Conservation (phyloP, 345 rosid species). For the Orychophragmus violaceus region DNA sequence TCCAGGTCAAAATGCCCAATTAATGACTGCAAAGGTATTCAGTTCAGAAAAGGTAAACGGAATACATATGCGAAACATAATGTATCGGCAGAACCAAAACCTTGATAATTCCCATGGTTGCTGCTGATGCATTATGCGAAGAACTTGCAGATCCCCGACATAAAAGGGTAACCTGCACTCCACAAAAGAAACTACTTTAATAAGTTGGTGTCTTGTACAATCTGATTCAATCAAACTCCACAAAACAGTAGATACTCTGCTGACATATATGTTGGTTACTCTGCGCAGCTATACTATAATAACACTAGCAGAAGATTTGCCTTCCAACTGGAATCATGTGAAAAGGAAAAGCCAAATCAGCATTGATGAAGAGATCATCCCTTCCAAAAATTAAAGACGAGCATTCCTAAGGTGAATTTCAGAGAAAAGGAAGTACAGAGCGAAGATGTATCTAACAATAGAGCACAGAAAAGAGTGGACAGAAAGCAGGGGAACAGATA, state of each 20-base stretch:
- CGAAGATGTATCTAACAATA: constrained; percentile 12
- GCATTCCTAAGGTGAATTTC: constrained; percentile 4
- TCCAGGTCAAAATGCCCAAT: constrained; percentile 99
- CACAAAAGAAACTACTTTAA: constrained; percentile 8
- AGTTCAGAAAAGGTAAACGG: constrained; percentile 20
- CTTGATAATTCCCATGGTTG: constrained; percentile 92
- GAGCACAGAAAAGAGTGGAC: background rate
- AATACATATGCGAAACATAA: background rate
- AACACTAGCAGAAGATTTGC: constrained; percentile 21
- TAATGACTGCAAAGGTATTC: constrained; percentile 69
- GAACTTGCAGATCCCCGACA: constrained; percentile 72
- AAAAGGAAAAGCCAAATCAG: constrained; percentile 17
- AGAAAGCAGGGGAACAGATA: background rate
- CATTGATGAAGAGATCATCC: constrained; percentile 7
- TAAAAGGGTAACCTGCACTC: constrained; percentile 77
- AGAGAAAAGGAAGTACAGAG: background rate
- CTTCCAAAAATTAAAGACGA: background rate
- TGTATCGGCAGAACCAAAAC: constrained; percentile 33
- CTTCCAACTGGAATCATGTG: constrained; percentile 12
- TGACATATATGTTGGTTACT: constrained; percentile 1
- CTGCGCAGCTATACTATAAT: background rate
- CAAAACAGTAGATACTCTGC: background rate
- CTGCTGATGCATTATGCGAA: constrained; percentile 54
- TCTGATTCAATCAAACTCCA: constrained; percentile 8
- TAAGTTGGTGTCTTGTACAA: constrained; percentile 12